Conservation (phyloP, 495 filamentous ascomycete genomes). For the Lophiostoma macrostomum region DNA sequence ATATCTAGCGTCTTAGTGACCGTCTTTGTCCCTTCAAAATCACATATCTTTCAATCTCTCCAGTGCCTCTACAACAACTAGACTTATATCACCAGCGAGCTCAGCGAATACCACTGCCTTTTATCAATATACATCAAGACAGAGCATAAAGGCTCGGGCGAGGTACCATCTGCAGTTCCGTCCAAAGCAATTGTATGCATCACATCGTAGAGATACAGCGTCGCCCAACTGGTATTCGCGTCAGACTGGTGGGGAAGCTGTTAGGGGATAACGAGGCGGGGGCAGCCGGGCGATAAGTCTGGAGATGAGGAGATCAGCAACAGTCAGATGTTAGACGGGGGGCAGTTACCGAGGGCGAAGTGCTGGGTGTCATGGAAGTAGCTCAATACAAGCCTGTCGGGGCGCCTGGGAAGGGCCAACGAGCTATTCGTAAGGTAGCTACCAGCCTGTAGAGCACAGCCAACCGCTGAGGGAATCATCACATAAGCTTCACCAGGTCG, state of each 20-base stretch:
- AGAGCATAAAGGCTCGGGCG: constrained; percentile 8
- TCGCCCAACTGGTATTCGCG: constrained; percentile 14
- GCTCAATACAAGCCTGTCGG: constrained; percentile 8
- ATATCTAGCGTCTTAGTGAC: too few relatives aligned
- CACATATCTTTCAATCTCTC: constrained; percentile 20
- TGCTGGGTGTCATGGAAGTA: constrained; percentile 20
- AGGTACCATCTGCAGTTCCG: constrained; percentile 21
- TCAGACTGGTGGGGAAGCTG: constrained; percentile 19
- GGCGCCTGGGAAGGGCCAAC: constrained; percentile 10
- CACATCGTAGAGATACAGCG: constrained; percentile 13
- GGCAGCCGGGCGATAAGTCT: constrained; percentile 15
- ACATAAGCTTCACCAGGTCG: constrained; percentile 21
- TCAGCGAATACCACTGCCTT: constrained; percentile 12
- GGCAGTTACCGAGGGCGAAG: constrained; percentile 13
- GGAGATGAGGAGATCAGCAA: constrained; percentile 16
- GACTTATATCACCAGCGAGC: constrained; percentile 10
- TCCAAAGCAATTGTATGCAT: constrained; percentile 22
- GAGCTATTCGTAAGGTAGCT: constrained; percentile 14
- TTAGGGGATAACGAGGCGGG: constrained; percentile 20
- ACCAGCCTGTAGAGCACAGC: constrained; percentile 18
- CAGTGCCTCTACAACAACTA: constrained; percentile 10
- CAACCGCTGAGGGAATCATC: constrained; percentile 20
- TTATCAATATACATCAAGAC: constrained; percentile 1
- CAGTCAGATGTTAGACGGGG: constrained; percentile 1
- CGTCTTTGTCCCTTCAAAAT: neutral